Evolutionary conservation across 2,329 filamentous ascomycete species (phyloP).

Genomic region (Ophiostoma pallidulum): DNA sequence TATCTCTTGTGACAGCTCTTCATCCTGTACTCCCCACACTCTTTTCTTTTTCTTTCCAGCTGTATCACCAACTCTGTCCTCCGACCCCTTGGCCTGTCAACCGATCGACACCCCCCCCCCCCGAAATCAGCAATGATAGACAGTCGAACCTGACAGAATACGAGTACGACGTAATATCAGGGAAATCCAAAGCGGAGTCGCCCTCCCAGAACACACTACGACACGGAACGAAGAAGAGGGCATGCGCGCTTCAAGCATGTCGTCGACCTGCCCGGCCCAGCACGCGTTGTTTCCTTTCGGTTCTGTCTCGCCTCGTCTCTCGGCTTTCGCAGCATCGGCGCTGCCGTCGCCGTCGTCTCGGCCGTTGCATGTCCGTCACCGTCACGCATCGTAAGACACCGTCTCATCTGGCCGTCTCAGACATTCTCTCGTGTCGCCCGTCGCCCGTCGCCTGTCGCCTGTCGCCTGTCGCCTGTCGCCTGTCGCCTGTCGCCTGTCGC

Average conservation of each 20-base stretch:
- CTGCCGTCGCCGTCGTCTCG: background rate
- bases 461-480: background rate
- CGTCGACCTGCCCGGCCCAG: conserved; percentile 3
- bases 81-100: background rate
- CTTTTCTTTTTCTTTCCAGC: too few species aligned
- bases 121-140: conserved; percentile 6
- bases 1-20: background rate
- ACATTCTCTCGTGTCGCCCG: background rate
- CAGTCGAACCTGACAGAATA: background rate
- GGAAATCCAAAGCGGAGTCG: background rate
- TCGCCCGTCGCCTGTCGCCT: background rate
- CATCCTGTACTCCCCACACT: too few species aligned
- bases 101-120: background rate
- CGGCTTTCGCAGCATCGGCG: too few species aligned
- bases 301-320: conserved; percentile 3
- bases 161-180: too few species aligned
- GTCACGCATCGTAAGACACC: background rate
- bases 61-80: too few species aligned
- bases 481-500: background rate
- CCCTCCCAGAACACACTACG: too few species aligned
- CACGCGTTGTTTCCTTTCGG: conserved; percentile 5
- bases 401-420: background rate
- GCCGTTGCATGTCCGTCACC: background rate
- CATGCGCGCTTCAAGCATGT: background rate
- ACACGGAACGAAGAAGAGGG: too few species aligned